Conservation (phyloP, 768 basidiomycete genomes). For the Daedaleopsis nitida region DNA sequence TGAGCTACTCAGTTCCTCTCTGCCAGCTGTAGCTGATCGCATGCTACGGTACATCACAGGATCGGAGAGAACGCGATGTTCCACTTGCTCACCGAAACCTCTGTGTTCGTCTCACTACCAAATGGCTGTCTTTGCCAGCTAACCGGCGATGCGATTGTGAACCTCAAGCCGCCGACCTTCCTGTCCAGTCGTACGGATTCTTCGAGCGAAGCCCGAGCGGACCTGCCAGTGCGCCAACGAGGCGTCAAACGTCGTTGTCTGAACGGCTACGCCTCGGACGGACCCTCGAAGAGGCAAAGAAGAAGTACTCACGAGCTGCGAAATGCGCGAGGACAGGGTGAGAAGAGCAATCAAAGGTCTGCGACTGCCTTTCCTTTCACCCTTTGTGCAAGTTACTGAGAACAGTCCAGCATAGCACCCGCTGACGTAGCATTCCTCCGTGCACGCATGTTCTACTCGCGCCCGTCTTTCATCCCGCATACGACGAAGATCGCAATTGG, state of each 20-base stretch:
- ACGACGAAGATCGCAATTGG: conserved; percentile 58
- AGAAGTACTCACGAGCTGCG: conserved; percentile 11
- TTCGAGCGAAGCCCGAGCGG: neutral
- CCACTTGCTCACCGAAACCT: conserved; percentile 75
- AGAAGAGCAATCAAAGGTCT: too few species aligned
- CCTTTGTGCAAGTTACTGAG: too few species aligned
- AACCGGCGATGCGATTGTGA: conserved; percentile 68
- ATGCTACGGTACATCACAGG: conserved; percentile 40
- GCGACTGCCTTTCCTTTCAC: too few species aligned
- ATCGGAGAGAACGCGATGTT: conserved; percentile 78
- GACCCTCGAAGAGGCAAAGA: conserved; percentile 31
- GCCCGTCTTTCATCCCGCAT: conserved; percentile 56
- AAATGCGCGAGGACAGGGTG: neutral
- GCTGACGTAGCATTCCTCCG: conserved; percentile 57
- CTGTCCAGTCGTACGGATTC: neutral
- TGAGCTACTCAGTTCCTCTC: conserved; percentile 12
- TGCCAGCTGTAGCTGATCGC: neutral
- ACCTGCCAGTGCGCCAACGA: neutral
- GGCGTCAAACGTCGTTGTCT: conserved; percentile 11
- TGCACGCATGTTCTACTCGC: conserved; percentile 66
- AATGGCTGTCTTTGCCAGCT: conserved; percentile 88
- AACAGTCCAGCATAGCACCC: conserved; percentile 33
- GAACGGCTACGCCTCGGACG: conserved; percentile 2
- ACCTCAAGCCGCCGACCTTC: conserved; percentile 30
- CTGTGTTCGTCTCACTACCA: conserved; percentile 73